Evolutionary conservation across 805 yeast genomes (phyloP).

Genomic region (Myxozyma udenii): DNA sequence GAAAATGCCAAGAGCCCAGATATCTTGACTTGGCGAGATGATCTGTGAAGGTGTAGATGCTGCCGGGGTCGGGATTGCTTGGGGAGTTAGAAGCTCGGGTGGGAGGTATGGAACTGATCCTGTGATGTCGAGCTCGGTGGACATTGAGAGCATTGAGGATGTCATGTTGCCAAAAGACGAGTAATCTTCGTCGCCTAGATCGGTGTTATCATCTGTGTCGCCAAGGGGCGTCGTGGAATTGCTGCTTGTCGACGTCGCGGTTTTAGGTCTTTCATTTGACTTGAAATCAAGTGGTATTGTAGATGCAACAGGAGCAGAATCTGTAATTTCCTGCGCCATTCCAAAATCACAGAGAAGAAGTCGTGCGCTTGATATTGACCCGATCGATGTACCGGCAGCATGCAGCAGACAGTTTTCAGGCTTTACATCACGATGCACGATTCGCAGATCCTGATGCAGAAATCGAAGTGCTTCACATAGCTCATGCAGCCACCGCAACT

Average conservation of each 20-base stretch:
- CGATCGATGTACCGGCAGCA: constrained; percentile 30
- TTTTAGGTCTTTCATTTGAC: not conserved
- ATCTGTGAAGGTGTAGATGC: constrained; percentile 50
- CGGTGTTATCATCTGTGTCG: not conserved
- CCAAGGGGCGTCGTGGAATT: not conserved
- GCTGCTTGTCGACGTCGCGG: not conserved
- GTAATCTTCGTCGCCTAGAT: constrained; percentile 1
- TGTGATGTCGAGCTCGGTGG: constrained; percentile 35
- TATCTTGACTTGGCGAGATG: constrained; percentile 51
- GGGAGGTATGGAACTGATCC: constrained; percentile 93
- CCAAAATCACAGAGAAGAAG: constrained; percentile 86
- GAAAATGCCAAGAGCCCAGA: constrained; percentile 88
- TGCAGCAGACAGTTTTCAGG: constrained; percentile 74
- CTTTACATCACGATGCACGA: constrained; percentile 81
- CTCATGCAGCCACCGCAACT: constrained; percentile 41
- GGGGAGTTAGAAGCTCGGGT: constrained; percentile 74
- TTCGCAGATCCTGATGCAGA: constrained; percentile 57
- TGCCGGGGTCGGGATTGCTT: constrained; percentile 43
- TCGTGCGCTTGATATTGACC: constrained; percentile 6
- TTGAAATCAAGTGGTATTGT: not conserved
- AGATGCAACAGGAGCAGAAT: no score
- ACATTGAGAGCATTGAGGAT: constrained; percentile 4
- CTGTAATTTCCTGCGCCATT: constrained; percentile 50
- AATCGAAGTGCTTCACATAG: constrained; percentile 58
- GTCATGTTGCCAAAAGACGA: not conserved